These are phyloP conservation scores for Psilocybe tampanensis DNA, from an alignment of 768 basidiomycete species.

Conservation along the genomic window DNA sequence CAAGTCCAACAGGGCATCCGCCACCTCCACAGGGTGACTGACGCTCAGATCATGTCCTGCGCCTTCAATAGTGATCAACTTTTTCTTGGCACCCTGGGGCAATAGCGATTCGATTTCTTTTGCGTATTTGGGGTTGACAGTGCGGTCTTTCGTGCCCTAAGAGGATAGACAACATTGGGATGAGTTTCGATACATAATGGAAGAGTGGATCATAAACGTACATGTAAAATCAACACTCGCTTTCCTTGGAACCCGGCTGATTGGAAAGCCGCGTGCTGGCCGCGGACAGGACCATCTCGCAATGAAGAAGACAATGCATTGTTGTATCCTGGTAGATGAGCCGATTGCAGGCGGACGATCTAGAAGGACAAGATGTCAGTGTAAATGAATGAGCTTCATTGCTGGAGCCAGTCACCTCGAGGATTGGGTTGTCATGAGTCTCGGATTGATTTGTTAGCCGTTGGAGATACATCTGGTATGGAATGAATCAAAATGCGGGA, in stretches of 20 bases:
- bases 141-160: slow-evolving; percentile 61
- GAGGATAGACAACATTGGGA: neutral
- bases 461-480: slow-evolving; percentile 51
- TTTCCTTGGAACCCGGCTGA: slow-evolving; percentile 49
- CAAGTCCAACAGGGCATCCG: slow-evolving; percentile 34
- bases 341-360: slow-evolving; percentile 79
- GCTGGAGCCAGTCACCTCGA: slow-evolving; percentile 36
- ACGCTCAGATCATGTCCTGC: slow-evolving; percentile 56
- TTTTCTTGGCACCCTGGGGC: slow-evolving; percentile 37
- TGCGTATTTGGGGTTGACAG: slow-evolving; percentile 59
- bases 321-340: slow-evolving; percentile 75
- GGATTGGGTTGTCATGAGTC: slow-evolving; percentile 34
- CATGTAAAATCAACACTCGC: slow-evolving; percentile 67
- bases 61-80: slow-evolving; percentile 49
- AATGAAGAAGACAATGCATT: slow-evolving; percentile 77
- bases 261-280: slow-evolving; percentile 55
- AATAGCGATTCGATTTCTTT: slow-evolving; percentile 45
- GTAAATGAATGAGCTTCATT: neutral
- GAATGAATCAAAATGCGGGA: neutral
- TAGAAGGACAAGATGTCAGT: slow-evolving; percentile 23
- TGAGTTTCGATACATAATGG: neutral
- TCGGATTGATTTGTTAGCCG: slow-evolving; percentile 41
- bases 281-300: slow-evolving; percentile 72
- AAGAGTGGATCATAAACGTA: slow-evolving; percentile 28
- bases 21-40: slow-evolving; percentile 40